Evolutionary conservation across 2,329 filamentous ascomycete genomes (phyloP), one percentile per base, ranked within the genome.

Genomic region (Apiospora rasikravindrae): DNA sequence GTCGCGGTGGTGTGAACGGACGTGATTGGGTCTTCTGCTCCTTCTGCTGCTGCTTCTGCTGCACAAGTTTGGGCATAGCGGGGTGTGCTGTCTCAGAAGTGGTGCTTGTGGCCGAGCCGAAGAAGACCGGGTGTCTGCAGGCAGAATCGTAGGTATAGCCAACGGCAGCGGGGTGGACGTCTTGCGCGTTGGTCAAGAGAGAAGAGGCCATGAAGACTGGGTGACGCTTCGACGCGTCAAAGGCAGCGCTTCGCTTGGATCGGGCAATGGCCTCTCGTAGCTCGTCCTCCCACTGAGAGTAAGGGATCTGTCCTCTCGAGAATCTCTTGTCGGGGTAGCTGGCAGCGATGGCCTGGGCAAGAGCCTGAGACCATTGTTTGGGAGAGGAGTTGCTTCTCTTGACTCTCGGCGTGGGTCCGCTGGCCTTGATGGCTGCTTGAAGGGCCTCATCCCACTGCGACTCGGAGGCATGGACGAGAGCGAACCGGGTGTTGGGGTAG

Each of bases 361-460:
- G 80, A 4, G 85, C 85, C 24, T 77, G 77, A 11, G 79, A 77
- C 82, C 83, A 84, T 29, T 82, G 77, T 47, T 75, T 77, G 26
- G 78, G 75, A 22, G 78, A 76, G 4, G 75, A 73, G 51, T 75
- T 72, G 67, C 77, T 77, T 42, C 75, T 73, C 51, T 73, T 71
- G 42, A 77, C 75, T 37, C 74, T 75, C 6, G 73, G 71, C 3
- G 73, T 33, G 19, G 75, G 69, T 40, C 74, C 71, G 67, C 77
- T 76, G 33, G 76, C 75, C 51, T 72, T 71, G 45, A 77, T 75
- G 45, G 77, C 77, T 40, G 70, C 73, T 47, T 76, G 53, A 19
- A 80, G 75, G 26, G 72, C 76, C 4, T 11, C 68, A 6, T 78
- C 75, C 78, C 77, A 79, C 29, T 76, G 69, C 73, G 78, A 69